These are phyloP conservation scores for Cutaneotrichosporon sp. DNA, from an alignment of 1,284 basidiomycete species.

Conservation along the genomic window DNA sequence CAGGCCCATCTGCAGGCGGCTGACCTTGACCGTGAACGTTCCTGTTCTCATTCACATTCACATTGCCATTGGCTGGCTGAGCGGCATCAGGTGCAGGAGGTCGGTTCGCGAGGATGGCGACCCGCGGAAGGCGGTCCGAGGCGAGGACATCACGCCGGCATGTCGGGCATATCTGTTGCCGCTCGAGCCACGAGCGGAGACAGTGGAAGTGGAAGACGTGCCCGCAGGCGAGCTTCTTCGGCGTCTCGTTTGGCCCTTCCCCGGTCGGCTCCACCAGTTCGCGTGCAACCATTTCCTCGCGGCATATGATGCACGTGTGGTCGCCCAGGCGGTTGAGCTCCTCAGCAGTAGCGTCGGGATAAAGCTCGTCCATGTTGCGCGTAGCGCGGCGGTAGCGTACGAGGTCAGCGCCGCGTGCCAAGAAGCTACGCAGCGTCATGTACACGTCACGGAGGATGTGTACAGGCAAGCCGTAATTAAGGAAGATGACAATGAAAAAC, in stretches of 20 bases:
- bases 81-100: no score
- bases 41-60: no score
- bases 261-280: slow-evolving; percentile 16
- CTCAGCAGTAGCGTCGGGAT: slow-evolving; percentile 84
- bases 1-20: not conserved
- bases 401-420: slow-evolving; percentile 77
- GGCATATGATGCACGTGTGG: slow-evolving; percentile 93
- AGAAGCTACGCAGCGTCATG: slow-evolving; percentile 85
- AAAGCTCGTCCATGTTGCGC: slow-evolving; percentile 91
- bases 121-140: not conserved
- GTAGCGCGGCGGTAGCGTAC: slow-evolving; percentile 90
- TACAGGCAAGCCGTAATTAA: slow-evolving; percentile 90
- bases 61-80: no score
- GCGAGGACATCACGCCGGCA: slow-evolving; percentile 87
- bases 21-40: no score
- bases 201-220: slow-evolving; percentile 99
- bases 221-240: slow-evolving; percentile 92
- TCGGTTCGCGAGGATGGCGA: no score
- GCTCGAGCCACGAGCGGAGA: slow-evolving; percentile 92
- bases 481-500: slow-evolving; percentile 88
- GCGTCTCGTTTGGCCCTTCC: slow-evolving; percentile 86
- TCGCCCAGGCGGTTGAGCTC: slow-evolving; percentile 78
- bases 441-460: slow-evolving; percentile 97
- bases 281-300: slow-evolving; percentile 83
- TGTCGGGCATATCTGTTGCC: slow-evolving; percentile 87